Base-by-base conservation (phyloP, 164 flowering plant species). In the Hamamelis virginiana region DNA sequence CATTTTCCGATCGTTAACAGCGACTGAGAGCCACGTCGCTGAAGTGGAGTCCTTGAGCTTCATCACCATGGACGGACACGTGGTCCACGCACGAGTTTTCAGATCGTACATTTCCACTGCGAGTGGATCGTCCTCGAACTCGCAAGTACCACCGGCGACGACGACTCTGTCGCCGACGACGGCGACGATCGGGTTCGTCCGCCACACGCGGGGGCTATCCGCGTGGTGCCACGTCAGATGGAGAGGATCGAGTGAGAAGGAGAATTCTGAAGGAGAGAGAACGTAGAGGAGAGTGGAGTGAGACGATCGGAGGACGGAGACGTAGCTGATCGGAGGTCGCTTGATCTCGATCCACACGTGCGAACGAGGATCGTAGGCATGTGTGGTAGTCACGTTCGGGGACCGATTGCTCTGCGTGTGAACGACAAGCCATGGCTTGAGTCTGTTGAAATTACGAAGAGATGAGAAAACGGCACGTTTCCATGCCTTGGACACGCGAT, bases 401-500 rank as follows among this genome's bases (percentile, higher is more conserved):
- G 75, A 46, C 4, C 80, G 64, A 0, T 59, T 57, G 73, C 53
- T 63, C 52, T 83, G 92, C 18, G 72, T 16, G 73, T 85, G 89
- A 68, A 86, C 51, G 16, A 91, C 16, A 33, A 92, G 88, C 96
- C 98, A 92, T 0, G 96, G 96, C 62, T 82, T 87, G 64, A 66
- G 23, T 10, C 9, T 67, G 78, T 56, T 83, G 61, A 18, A 27
- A 71, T 60, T 43, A 8, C 55, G 74, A 25, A 88, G 80, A 21
- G 89, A 82, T 11, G 84, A 82, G 51, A 60, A 56, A 26, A 85
- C 91, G 28, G 91, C 83, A 46, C 44, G 65, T 19, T 72, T 64
- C 98, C 98, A 92, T 6, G 84, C 26, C 43, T 69, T 72, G 55
- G 90, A 87, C 10, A 92, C 98, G 63, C 19, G 78, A 1, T 67